Conservation (phyloP, 1,284 basidiomycete species). For the Cyathus olla region DNA sequence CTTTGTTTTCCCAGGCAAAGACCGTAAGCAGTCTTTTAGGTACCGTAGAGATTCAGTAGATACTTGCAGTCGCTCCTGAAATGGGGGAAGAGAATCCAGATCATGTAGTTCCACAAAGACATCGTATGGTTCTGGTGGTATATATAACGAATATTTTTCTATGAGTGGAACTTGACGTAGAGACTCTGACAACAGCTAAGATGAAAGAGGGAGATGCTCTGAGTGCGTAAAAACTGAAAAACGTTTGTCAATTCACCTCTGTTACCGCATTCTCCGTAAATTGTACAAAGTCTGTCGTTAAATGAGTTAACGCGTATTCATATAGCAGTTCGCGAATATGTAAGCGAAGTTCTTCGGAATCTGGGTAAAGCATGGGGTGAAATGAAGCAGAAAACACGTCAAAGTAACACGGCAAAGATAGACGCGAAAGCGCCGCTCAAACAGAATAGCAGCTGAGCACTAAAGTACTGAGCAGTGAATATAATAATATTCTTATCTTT, state of each 20-base stretch:
- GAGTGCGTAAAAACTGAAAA: neutral
- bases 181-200: conserved; percentile 56
- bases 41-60: conserved; percentile 47
- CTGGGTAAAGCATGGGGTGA: neutral
- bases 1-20: conserved; percentile 30
- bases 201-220: conserved; percentile 10
- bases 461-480: no score
- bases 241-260: conserved; percentile 47
- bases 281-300: conserved; percentile 65
- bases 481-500: no score
- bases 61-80: conserved; percentile 56
- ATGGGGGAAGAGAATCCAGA: conserved; percentile 44
- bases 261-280: conserved; percentile 61
- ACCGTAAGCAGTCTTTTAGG: conserved; percentile 43
- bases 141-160: conserved; percentile 61
- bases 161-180: conserved; percentile 55
- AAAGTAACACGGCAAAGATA: no score
- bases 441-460: no score
- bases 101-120: conserved; percentile 44
- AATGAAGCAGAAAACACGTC: neutral
- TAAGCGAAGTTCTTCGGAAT: conserved; percentile 31
- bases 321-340: conserved; percentile 67
- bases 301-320: conserved; percentile 63
- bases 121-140: conserved; percentile 63
- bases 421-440: no score